Evolutionary conservation across 176 grass and related monocot species (phyloP).

Genomic region (Tillandsia leiboldiana): DNA sequence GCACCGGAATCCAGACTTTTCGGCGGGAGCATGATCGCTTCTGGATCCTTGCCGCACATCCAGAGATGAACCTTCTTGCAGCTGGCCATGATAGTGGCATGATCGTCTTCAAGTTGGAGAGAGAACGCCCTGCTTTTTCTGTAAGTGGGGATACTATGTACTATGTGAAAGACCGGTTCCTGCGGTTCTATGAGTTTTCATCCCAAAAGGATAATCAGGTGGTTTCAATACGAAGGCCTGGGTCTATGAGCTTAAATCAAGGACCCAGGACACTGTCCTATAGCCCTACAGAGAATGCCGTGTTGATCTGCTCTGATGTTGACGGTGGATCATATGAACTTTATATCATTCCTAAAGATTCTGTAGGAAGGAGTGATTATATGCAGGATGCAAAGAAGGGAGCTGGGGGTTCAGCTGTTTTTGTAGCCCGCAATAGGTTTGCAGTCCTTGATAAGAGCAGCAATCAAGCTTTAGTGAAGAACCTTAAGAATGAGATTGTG

Average conservation of each 20-base stretch:
- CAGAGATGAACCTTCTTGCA: conserved; percentile 93
- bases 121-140: conserved; percentile 66
- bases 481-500: conserved; percentile 85
- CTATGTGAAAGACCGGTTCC: conserved; percentile 92
- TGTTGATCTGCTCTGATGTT: conserved; percentile 78
- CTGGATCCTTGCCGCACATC: conserved; percentile 86
- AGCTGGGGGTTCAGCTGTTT: conserved; percentile 62
- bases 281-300: conserved; percentile 86
- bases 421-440: conserved; percentile 78
- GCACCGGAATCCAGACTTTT: conserved; percentile 79
- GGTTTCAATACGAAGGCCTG: conserved; percentile 64
- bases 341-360: conserved; percentile 70
- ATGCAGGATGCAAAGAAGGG: conserved; percentile 81
- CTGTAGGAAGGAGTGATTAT: conserved; percentile 64
- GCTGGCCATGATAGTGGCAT: conserved; percentile 94
- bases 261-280: conserved; percentile 68
- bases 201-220: conserved; percentile 66
- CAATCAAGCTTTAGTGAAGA: conserved; percentile 77
- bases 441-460: conserved; percentile 83
- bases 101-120: conserved; percentile 92
- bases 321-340: conserved; percentile 92
- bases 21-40: conserved; percentile 92
- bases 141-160: conserved; percentile 63
- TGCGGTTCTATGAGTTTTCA: conserved; percentile 60
- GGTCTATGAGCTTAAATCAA: conserved; percentile 73